A percentile compares a stretch with the other conserved stretches of the same genome.
Evolutionary conservation across 257 asterid species (phyloP).

Genomic region (Knoxia roxburghii): DNA sequence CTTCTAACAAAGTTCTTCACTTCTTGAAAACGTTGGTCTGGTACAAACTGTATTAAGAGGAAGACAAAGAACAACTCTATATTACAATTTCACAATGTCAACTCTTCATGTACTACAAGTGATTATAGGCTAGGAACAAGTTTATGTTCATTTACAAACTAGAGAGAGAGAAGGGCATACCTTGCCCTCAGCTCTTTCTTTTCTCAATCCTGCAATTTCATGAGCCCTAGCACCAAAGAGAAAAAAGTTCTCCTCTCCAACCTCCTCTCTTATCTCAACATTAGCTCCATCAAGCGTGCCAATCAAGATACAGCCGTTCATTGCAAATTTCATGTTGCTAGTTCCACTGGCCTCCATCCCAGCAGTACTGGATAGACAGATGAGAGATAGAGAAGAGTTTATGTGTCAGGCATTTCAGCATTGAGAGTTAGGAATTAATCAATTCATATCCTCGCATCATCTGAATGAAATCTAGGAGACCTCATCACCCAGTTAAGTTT

Average conservation of each 20-base stretch:
- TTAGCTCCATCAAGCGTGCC: constrained; percentile 91
- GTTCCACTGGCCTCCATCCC: constrained; percentile 98
- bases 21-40: constrained; percentile 67
- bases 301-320: constrained; percentile 78
- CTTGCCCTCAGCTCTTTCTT: constrained; percentile 82
- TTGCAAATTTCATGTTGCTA: constrained; percentile 87
- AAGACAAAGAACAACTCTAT: background rate
- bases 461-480: background rate
- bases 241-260: constrained; percentile 80
- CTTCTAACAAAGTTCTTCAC: constrained; percentile 54
- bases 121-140: background rate
- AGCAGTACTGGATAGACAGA: constrained; percentile 52
- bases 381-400: constrained; percentile 15
- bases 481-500: background rate
- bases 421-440: background rate
- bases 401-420: too few species aligned
- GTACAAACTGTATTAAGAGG: constrained; percentile 51
- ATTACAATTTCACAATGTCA: background rate
- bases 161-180: constrained; percentile 22
- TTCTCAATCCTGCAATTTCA: constrained; percentile 66
- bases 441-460: constrained; percentile 2
- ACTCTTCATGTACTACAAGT: background rate
- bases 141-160: background rate
- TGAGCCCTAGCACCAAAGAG: constrained; percentile 88
- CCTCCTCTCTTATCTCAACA: constrained; percentile 87